These are phyloP conservation scores for Xylariaceae sp. DNA, from an alignment of 2,329 filamentous ascomycete species.

Conservation along the genomic window DNA sequence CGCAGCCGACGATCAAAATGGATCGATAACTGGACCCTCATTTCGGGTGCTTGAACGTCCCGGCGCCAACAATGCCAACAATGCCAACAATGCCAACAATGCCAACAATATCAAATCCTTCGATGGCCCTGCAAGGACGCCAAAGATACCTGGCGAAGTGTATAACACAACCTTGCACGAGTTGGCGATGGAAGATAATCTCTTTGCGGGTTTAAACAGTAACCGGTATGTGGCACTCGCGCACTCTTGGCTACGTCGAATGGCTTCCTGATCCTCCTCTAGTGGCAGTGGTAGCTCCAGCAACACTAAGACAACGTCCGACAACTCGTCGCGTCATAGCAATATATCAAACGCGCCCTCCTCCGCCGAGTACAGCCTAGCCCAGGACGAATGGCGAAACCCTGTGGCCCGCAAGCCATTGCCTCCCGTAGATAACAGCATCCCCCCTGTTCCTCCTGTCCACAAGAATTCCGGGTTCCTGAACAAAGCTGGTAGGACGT, in stretches of 20 bases:
- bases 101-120: conserved; percentile 42
- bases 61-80: conserved; percentile 33
- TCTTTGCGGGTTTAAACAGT: conserved; percentile 53
- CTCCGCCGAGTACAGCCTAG: conserved; percentile 41
- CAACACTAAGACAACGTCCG: conserved; percentile 54
- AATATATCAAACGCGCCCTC: conserved; percentile 58
- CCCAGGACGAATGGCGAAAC: conserved; percentile 37
- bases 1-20: conserved; percentile 51
- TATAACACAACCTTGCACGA: conserved; percentile 37
- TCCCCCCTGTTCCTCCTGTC: conserved; percentile 33
- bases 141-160: conserved; percentile 33
- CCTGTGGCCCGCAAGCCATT: conserved; percentile 34
- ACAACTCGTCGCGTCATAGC: conserved; percentile 57
- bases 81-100: conserved; percentile 42
- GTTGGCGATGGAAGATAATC: conserved; percentile 44
- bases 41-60: conserved; percentile 55
- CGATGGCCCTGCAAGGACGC: conserved; percentile 43
- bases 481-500: conserved; percentile 52
- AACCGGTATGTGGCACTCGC: conserved; percentile 44
- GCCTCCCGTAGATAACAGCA: conserved; percentile 32
- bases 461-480: conserved; percentile 50
- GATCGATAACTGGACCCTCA: conserved; percentile 43
- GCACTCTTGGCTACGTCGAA: background rate
- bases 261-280: conserved; percentile 28
- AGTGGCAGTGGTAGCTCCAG: conserved; percentile 58